Base-by-base conservation (phyloP, 495 filamentous ascomycete genomes). In the Mycothermus thermophilus region DNA sequence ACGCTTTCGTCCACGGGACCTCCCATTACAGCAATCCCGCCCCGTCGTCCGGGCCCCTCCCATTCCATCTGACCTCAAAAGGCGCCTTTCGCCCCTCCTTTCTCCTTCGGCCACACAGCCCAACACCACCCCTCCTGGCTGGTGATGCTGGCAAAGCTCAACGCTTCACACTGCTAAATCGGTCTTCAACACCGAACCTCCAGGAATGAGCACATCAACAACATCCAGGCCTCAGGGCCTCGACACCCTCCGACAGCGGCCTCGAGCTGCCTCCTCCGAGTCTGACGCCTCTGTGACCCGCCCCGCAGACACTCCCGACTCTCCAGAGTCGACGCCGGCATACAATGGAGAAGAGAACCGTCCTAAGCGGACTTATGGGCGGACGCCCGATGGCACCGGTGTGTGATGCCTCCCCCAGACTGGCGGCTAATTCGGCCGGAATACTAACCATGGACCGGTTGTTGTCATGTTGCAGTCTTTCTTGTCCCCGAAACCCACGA, bases 401-500 rank as follows among this genome's bases (percentile, higher is more conserved):
- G 71, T 54, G 81, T 25, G 6, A 25, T 11, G 6, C 22, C 11
- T 25, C 60, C 22, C 28, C n/a, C n/a, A n/a, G n/a, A n/a, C n/a
- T n/a, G n/a, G n/a, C n/a, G n/a, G n/a, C n/a, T n/a, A n/a, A n/a
- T n/a, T n/a, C n/a, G n/a, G n/a, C n/a, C n/a, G n/a, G n/a, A n/a
- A n/a, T n/a, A n/a, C n/a, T n/a, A n/a, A n/a, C n/a, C n/a, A n/a
- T n/a, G n/a, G n/a, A n/a, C n/a, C n/a, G n/a, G n/a, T 13, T 35
- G 27, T 19, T 34, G 32, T 22, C 16, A 36, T 23, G 46, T 11
- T 25, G 33, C 44, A 97, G 90, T 90, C 34, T 97, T 97, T 58
- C 81, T 83, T 22, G 90, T 97, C 14, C 92, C 90, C 29, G 79
- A 84, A 43, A 97, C 90, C 27, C 84, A 94, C 67, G 90, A 97